Evolutionary conservation across 306 rosid genomes (phyloP).

Genomic region (Spatholobus suberectus): DNA sequence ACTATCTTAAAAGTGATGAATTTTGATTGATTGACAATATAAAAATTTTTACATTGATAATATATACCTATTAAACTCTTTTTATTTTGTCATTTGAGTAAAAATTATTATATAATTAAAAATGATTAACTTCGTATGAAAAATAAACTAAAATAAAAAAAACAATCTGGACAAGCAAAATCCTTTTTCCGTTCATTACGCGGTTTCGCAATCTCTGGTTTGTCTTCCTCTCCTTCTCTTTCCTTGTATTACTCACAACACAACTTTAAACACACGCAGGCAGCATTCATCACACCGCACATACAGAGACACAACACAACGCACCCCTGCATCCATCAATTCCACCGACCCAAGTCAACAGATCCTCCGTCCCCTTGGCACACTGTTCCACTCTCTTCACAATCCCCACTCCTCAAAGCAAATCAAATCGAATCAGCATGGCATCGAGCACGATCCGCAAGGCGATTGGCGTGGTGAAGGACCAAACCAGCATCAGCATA

Average conservation of each 20-base stretch:
- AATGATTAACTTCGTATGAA: too few relatives aligned
- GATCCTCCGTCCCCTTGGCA: slow-evolving; percentile 37
- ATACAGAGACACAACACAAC: background rate
- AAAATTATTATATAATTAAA: too few relatives aligned
- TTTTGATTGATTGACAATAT: too few relatives aligned
- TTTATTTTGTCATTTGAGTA: too few relatives aligned
- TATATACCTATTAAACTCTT: too few relatives aligned
- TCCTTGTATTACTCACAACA: background rate
- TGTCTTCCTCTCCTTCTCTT: background rate
- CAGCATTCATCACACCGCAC: background rate
- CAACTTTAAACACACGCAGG: background rate
- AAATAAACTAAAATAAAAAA: too few relatives aligned
- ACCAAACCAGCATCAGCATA: slow-evolving; percentile 88
- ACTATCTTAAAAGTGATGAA: too few relatives aligned
- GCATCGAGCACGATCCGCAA: slow-evolving; percentile 83
- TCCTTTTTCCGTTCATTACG: slow-evolving; percentile 37
- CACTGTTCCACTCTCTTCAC: background rate
- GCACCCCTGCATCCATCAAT: background rate
- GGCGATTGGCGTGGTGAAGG: slow-evolving; percentile 91
- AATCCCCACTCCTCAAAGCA: too few relatives aligned
- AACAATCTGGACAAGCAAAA: too few relatives aligned
- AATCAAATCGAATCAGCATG: too few relatives aligned
- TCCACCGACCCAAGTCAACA: background rate
- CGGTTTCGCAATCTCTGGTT: slow-evolving; percentile 39
- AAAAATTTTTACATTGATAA: too few relatives aligned